Evolutionary conservation across 1,284 basidiomycete genomes (phyloP), one percentile per base, ranked within the genome.

Genomic region (Irpex sp.): DNA sequence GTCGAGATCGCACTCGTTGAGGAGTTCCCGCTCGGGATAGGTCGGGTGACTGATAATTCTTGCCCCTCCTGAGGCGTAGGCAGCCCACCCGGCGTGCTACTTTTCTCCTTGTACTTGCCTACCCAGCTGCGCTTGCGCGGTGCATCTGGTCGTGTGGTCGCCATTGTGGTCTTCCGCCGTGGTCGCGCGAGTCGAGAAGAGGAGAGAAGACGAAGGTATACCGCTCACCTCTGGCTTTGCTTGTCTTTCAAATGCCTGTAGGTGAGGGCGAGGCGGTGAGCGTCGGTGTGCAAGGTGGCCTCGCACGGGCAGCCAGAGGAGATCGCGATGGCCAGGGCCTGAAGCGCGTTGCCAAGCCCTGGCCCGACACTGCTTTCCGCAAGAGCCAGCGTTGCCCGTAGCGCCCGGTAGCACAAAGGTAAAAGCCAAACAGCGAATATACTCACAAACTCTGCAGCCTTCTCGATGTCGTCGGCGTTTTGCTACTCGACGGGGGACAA

Each of bases 61-160:
- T 73, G 71, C 62, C 76, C 76, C 67, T 78, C 76, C 64, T 69
- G 67, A 13, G 76, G 72, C 15, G 74, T 66, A 56, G 70, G 71
- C n/a, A 76, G 71, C 34, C 60, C 55, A 11, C 65, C 57, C 19
- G 67, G 8, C 4, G 63, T 51, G 55, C 70, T 68, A n/a, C 65
- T 62, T 60, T 65, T 70, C 47, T 73, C 71, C 60, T 68, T 72
- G 66, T 74, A 73, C 65, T 74, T 72, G 60, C 70, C 69, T 40
- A 68, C 71, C 74, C 74, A 74, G 64, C 67, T 73, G 59, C 73
- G 71, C 58, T 67, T 73, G 60, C 72, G 69, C 31, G 71, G 62
- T 11, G 63, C 62, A 9, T 70, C 68, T 15, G 69, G 62, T 49
- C 69, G 68, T 19, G 72, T 67, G 15, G 66, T 74, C 58, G 68